A percentile compares a stretch with the other conserved stretches of the same genome.
Evolutionary conservation across 2,329 filamentous ascomycete species (phyloP).

Genomic region (Rutstroemia sydowiana): DNA sequence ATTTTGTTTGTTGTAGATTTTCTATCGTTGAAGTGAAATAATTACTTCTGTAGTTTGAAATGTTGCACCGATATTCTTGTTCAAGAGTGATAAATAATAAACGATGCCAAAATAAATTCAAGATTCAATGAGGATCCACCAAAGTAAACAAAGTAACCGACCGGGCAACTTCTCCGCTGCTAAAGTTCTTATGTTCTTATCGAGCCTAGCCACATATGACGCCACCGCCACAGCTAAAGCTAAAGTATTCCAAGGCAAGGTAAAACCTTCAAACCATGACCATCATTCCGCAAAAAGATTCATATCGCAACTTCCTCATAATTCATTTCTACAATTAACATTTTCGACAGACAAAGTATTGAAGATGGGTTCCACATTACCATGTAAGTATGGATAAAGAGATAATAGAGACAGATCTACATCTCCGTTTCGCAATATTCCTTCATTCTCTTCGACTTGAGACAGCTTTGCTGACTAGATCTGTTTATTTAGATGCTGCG

Average conservation of each 20-base stretch:
- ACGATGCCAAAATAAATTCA: neutral
- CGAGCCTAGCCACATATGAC: constrained; percentile 6
- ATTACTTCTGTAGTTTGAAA: neutral
- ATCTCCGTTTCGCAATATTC: constrained; percentile 21
- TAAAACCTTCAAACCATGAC: constrained; percentile 9
- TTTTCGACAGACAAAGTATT: neutral
- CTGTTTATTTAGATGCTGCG: constrained; percentile 66
- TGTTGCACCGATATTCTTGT: too few species aligned
- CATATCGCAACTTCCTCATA: constrained; percentile 16
- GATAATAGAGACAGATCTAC: constrained; percentile 22
- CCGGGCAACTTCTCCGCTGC: constrained; percentile 1
- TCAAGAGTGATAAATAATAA: too few species aligned
- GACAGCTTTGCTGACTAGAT: constrained; percentile 26
- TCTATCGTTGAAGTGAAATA: neutral
- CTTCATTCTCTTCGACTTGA: constrained; percentile 22
- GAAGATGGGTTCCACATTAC: constrained; percentile 28
- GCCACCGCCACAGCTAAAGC: constrained; percentile 10
- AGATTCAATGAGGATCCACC: neutral
- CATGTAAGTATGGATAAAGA: constrained; percentile 31
- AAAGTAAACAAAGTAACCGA: constrained; percentile 6
- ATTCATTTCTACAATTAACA: neutral
- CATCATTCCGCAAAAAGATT: constrained; percentile 2
- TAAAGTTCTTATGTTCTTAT: too few species aligned
- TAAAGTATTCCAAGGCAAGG: neutral
- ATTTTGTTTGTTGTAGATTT: neutral